Base-by-base conservation (phyloP, 345 rosid species). In the Eucalyptus globulus region DNA sequence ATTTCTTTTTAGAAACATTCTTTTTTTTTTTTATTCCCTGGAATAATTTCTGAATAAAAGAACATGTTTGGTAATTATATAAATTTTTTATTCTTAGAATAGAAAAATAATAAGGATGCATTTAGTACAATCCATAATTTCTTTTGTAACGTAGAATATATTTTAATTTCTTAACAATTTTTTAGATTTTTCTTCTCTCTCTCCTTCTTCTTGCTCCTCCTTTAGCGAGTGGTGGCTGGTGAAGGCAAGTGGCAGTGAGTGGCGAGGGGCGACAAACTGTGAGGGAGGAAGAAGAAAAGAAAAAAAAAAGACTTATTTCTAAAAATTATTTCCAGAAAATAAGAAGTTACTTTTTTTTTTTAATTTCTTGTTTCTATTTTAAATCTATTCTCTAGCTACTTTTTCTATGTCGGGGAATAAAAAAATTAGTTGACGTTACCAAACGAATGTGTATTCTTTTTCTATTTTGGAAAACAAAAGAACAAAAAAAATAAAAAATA, bases 271-370 rank as follows among this genome's bases (percentile, higher is more conserved):
- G 5, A 1, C 5, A 19, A 0, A 19, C 0, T 1, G 0, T 2
- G 1, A 53, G 10, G 56, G 1, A 19, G 26, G 58, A 53, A 19
- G 58, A 53, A 53, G 58, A 53, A 53, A 53, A 53, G 5, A 0
- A 49, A 49, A 53, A 51, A 51, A 51, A 2, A 19, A 51, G 17
- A 53, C 10, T 19, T 51, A 7, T 51, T 19, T 53, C 5, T 53
- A 53, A 0, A 53, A 19, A 53, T 53, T 8, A 0, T 53, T 53
- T 0, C 0, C 0, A 19, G 0, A 0, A 0, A 53, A 8, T 53
- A 53, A 53, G 4, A 53, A 53, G 5, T 1, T 19, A 53, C 10
- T 53, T 53, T 53, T 53, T 53, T 51, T 3, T 53, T 34, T 34
- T 34, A 34, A 51, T 17, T 51, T 51, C 9, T 51, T 53, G 10